Evolutionary conservation across 2,329 filamentous ascomycete genomes (phyloP).

Genomic region (Aureobasidium zeae): DNA sequence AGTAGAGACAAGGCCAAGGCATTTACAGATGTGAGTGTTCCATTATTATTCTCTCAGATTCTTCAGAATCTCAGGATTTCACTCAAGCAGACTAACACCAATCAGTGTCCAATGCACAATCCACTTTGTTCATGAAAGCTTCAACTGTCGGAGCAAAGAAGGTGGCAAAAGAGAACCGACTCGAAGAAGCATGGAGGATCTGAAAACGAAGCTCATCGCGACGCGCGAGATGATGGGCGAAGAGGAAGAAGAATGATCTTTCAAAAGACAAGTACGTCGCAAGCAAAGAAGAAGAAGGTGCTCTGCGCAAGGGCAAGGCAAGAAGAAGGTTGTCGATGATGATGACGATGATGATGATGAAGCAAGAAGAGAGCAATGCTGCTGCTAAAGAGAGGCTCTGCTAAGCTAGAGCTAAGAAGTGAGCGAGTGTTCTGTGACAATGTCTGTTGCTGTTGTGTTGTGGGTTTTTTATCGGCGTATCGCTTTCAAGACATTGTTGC

Average conservation of each 20-base stretch:
- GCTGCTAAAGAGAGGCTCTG: no score
- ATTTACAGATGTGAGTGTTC: slow-evolving; percentile 76
- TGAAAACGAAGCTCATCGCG: slow-evolving; percentile 44
- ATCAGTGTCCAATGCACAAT: slow-evolving; percentile 62
- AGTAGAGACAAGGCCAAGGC: slow-evolving; percentile 77
- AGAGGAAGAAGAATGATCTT: slow-evolving; percentile 67
- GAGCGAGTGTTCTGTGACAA: no score
- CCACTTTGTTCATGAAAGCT: slow-evolving; percentile 94
- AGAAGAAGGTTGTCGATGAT: slow-evolving; percentile 31
- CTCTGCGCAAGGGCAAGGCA: slow-evolving; percentile 40
- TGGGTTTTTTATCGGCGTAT: no score
- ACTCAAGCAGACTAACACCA: no score
- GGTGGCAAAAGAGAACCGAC: slow-evolving; percentile 64
- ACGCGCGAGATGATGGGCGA: slow-evolving; percentile 48
- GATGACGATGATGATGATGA: slow-evolving; percentile 30
- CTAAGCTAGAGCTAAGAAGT: slow-evolving; percentile 44
- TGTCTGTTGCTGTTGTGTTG: no score
- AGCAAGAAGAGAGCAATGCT: slow-evolving; percentile 37
- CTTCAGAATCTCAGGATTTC: no score
- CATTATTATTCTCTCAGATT: slow-evolving; percentile 2
- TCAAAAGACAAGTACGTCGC: slow-evolving; percentile 97
- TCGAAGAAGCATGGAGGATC: slow-evolving; percentile 98
- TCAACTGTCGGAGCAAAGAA: slow-evolving; percentile 66
- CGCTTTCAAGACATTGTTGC: no score
- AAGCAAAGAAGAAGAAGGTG: slow-evolving; percentile 63